Evolutionary conservation across 306 rosid species (phyloP).

Genomic region (Pyrus pyrifolia): DNA sequence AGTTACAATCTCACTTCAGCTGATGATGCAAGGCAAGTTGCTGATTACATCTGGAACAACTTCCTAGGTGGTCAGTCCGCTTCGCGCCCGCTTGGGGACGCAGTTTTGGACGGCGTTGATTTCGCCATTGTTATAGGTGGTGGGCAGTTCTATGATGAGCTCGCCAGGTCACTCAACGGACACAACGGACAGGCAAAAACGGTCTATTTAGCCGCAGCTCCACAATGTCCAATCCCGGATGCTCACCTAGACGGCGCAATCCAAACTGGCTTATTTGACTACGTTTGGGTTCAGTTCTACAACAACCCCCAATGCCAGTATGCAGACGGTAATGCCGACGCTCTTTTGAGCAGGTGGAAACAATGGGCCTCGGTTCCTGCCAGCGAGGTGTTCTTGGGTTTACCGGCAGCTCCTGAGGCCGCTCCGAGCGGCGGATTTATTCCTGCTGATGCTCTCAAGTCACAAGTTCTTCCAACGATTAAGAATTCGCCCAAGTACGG

Average conservation of each 20-base stretch:
- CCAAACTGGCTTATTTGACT: constrained; percentile 45
- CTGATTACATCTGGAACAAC: constrained; percentile 46
- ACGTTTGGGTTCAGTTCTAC: constrained; percentile 70
- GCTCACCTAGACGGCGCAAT: constrained; percentile 31
- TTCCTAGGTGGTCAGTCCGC: constrained; percentile 42
- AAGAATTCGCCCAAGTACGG: constrained; percentile 41
- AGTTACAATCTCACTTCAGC: constrained; percentile 42
- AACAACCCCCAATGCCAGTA: constrained; percentile 50
- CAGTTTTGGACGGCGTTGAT: constrained; percentile 53
- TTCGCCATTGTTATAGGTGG: constrained; percentile 47
- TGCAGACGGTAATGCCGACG: constrained; percentile 13
- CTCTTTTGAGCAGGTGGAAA: constrained; percentile 37
- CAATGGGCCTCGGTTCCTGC: constrained; percentile 36
- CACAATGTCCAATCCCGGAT: constrained; percentile 55
- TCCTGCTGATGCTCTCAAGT: constrained; percentile 23
- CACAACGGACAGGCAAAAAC: constrained; percentile 15
- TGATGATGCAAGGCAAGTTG: constrained; percentile 33
- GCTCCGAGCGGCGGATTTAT: constrained; percentile 45
- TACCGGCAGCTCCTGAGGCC: constrained; percentile 49
- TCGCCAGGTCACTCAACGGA: constrained; percentile 24
- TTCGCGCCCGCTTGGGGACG: constrained; percentile 46
- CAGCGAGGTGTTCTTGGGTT: constrained; percentile 41
- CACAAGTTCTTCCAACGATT: constrained; percentile 42
- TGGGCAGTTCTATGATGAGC: constrained; percentile 29
- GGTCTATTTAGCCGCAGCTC: constrained; percentile 46